Conservation (phyloP, 2,329 filamentous ascomycete species). For the Alternaria sp. region DNA sequence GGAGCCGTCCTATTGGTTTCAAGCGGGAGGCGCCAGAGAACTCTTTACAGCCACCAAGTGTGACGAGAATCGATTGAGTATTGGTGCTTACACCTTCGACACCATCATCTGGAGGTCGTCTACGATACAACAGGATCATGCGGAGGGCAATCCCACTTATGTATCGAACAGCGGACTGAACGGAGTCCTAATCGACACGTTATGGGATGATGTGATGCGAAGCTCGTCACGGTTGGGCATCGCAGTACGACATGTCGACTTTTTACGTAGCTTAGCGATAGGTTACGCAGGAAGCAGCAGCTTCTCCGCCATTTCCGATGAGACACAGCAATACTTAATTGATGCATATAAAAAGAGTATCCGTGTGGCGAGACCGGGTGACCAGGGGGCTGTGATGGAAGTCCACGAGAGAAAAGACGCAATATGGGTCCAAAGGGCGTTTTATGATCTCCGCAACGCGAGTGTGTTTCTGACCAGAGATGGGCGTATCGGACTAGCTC, state of each 20-base stretch:
- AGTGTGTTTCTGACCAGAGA: neutral
- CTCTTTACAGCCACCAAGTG: neutral
- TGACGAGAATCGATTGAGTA: rapidly evolving
- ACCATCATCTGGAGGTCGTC: neutral
- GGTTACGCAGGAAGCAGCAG: too few species aligned
- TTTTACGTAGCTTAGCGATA: rapidly evolving
- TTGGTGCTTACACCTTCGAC: neutral
- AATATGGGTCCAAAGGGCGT: too few species aligned
- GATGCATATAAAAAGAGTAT: neutral
- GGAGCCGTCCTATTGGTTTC: neutral
- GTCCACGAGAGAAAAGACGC: too few species aligned
- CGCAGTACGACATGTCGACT: neutral
- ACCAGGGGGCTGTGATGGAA: neutral
- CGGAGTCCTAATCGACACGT: neutral
- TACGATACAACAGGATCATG: neutral
- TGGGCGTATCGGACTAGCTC: neutral
- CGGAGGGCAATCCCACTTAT: neutral
- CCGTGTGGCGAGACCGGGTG: neutral
- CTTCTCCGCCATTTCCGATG: neutral
- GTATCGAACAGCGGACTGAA: rapidly evolving
- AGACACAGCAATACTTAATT: rapidly evolving
- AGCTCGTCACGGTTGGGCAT: neutral
- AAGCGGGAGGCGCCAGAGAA: neutral
- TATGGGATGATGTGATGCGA: neutral
- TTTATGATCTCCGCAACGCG: too few species aligned